Percentiles rank a stretch among this genome's conserved stretches.
Conservation (phyloP, 2,329 filamentous ascomycete genomes). For the Tolypocladium capitatum region DNA sequence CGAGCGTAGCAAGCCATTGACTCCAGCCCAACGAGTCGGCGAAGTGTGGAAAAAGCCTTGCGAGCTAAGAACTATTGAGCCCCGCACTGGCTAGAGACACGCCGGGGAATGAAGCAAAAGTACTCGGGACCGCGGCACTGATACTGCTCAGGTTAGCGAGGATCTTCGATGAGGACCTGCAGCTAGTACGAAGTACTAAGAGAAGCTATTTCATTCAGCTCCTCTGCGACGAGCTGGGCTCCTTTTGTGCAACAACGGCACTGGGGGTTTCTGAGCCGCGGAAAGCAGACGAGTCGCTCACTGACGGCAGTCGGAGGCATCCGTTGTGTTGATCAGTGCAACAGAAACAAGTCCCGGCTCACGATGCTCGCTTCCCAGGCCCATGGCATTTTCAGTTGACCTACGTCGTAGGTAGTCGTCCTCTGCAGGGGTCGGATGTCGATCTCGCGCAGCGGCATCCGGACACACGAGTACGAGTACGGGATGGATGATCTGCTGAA, state of each 20-base stretch:
- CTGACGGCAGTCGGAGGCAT: too few species aligned
- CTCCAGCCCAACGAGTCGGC: background rate
- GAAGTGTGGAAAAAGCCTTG: background rate
- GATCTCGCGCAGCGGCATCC: background rate
- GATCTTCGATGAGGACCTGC: too few species aligned
- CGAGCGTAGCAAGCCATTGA: background rate
- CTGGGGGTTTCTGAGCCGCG: too few species aligned
- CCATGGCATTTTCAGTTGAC: background rate
- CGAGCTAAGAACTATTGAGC: background rate
- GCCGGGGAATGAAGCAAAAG: background rate
- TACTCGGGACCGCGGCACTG: background rate
- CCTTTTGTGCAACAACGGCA: too few species aligned
- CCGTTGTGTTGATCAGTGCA: too few species aligned
- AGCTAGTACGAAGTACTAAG: too few species aligned
- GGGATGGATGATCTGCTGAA: background rate
- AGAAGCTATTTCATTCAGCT: too few species aligned
- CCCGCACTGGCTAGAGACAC: slow-evolving; percentile 1
- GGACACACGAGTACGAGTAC: background rate
- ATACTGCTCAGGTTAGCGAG: background rate
- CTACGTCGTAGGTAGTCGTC: too few species aligned
- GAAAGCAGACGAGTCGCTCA: too few species aligned
- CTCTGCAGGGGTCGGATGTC: background rate
- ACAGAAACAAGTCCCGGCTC: too few species aligned
- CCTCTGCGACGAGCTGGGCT: too few species aligned
- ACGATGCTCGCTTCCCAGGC: too few species aligned